phyloP scores from a whole-genome alignment of 148 eudicot genomes.

The Cornus controversa region DNA sequence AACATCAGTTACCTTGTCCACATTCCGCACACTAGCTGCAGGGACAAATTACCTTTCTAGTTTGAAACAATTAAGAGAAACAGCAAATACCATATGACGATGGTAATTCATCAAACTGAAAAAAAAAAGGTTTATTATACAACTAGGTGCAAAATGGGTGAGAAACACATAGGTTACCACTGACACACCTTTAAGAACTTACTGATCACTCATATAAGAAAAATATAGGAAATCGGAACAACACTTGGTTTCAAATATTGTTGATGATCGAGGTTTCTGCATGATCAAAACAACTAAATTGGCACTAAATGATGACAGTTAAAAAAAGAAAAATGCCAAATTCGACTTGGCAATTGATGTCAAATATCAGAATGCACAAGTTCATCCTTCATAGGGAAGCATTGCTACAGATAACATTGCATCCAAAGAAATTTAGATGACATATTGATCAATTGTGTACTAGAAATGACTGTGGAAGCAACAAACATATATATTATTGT shows the following conservation, averaged over 20 bases:
- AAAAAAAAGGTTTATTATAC: not conserved
- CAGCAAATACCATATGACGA: not conserved
- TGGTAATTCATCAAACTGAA: not conserved
- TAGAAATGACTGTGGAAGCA: not conserved
- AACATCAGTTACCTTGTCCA: constrained; percentile 36
- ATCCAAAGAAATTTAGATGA: too few species aligned
- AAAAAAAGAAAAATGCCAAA: too few species aligned
- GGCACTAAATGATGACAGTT: too few species aligned
- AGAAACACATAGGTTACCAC: too few species aligned
- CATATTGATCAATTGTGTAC: not conserved
- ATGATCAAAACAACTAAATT: too few species aligned
- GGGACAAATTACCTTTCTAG: constrained; percentile 32
- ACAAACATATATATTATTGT: not conserved
- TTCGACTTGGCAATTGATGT: not conserved
- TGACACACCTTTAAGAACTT: too few species aligned
- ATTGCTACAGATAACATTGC: not conserved
- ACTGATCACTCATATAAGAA: too few species aligned
- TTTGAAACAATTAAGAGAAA: constrained; percentile 8
- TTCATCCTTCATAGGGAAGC: not conserved
- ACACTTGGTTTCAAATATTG: too few species aligned
- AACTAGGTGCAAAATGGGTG: not conserved
- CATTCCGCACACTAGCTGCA: constrained; percentile 47
- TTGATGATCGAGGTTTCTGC: too few species aligned
- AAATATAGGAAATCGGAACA: too few species aligned
- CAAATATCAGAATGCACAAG: not conserved